Evolutionary conservation across 192 early-diverging fungal species (phyloP).

Genomic region (Dispira simplex): DNA sequence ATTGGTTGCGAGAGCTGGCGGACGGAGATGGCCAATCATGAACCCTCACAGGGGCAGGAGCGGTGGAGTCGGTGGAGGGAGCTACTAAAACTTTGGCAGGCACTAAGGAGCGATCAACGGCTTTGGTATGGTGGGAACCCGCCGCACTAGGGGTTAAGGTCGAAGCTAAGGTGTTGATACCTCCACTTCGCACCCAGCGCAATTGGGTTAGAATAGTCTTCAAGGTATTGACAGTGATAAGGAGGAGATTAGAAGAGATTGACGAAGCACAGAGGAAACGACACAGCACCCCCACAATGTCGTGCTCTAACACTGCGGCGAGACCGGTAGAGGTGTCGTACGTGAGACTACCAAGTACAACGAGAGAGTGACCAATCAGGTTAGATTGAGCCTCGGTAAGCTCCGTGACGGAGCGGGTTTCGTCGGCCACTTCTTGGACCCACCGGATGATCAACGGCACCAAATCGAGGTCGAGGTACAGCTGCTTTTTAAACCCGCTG

Average conservation of each 20-base stretch:
- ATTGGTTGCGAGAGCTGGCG: no score
- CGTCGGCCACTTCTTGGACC: background rate
- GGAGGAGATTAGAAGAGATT: background rate
- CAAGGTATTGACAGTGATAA: conserved; percentile 12
- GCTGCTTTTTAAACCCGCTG: conserved; percentile 62
- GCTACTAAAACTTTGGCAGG: no score
- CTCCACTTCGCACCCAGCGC: background rate
- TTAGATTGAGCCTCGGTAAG: background rate
- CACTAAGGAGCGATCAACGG: no score
- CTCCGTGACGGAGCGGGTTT: background rate
- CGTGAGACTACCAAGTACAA: background rate
- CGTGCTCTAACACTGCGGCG: background rate
- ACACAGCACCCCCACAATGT: background rate
- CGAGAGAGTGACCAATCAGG: background rate
- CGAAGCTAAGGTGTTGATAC: no score
- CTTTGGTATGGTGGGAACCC: no score
- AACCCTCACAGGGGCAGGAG: no score
- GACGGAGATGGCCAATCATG: no score
- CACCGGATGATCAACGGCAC: conserved; percentile 17
- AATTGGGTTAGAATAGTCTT: background rate
- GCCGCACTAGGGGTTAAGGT: no score
- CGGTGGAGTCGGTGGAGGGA: no score
- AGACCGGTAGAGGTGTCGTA: background rate
- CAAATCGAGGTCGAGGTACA: conserved; percentile 45
- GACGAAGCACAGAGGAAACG: background rate